Evolutionary conservation across 352 stramenopile genomes (phyloP), one percentile per base, ranked within the genome.

Genomic region (Pythium aquatile): DNA sequence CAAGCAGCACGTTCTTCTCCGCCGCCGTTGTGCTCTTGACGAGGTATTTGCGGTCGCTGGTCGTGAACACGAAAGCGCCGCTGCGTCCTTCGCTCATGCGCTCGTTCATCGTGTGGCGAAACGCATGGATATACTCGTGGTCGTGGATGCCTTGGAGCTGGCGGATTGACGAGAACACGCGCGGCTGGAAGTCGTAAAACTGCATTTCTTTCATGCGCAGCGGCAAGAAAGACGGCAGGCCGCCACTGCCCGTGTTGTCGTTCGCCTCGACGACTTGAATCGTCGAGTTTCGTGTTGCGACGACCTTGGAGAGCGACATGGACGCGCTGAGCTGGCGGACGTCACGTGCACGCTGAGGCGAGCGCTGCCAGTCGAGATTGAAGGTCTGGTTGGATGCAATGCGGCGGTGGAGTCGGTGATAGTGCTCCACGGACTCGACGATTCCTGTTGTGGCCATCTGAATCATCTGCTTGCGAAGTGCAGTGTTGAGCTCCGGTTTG

Each of bases 51-150:
- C 84, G 80, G 58, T 97, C 88, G 64, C 77, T 90, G 39, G 89
- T 94, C 54, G 90, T 92, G 59, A 97, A 98, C 24, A 98, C 82
- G 52, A 97, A 98, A 13, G 83, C 91, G 10, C 87, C 91, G 52
- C 80, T 94, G 52, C 87, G 74, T 3, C 91, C 91, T 78, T 97
- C 91, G 48, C 83, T 93, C 51, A 97, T 88, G 5, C 88, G 88
- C 58, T 97, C 91, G 65, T 97, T 96, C 30, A 87, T 87, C 9
- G 90, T 97, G 26, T 73, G 64, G 13, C 85, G 78, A 56, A 97
- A 94, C 29, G 83, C 82, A 40, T 82, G 76, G 24, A 90, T 78
- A 61, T 96, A 96, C 66, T 91, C 85, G 10, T 69, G n/a, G 67
- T 94, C 85, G 42, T 91, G 74, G 17, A 96, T 76, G 10, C 78